Conservation (phyloP, 2,329 filamentous ascomycete genomes). For the Xylariomycetidae sp. region DNA sequence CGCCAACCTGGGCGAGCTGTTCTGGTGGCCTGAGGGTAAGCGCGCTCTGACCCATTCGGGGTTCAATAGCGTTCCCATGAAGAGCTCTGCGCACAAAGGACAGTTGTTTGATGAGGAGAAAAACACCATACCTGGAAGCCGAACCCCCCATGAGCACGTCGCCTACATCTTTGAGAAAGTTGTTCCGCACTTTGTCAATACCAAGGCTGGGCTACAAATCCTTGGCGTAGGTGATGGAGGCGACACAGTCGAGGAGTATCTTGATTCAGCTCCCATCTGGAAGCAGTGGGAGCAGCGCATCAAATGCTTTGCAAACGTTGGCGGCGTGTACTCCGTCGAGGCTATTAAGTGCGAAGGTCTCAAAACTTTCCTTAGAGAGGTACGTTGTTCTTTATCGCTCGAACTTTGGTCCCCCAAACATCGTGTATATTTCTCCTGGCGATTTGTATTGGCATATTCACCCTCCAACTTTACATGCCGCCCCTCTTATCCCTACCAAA, state of each 20-base stretch:
- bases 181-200: constrained; percentile 42
- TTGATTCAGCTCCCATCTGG: constrained; percentile 54
- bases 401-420: background rate
- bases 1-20: constrained; percentile 71
- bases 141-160: constrained; percentile 56
- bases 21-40: constrained; percentile 66
- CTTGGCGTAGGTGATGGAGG: constrained; percentile 67
- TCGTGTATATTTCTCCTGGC: background rate
- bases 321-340: constrained; percentile 36
- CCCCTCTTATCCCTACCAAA: too few species aligned
- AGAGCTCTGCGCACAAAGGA: constrained; percentile 56
- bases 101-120: constrained; percentile 45
- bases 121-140: constrained; percentile 62
- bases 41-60: constrained; percentile 54
- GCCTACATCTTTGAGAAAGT: constrained; percentile 62
- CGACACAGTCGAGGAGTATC: constrained; percentile 50
- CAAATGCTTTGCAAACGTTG: constrained; percentile 45
- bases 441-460: too few species aligned
- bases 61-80: constrained; percentile 56
- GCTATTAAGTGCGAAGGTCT: constrained; percentile 40
- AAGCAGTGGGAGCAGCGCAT: constrained; percentile 36
- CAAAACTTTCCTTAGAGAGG: constrained; percentile 46
- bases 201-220: constrained; percentile 58
- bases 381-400: constrained; percentile 24
- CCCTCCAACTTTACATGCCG: too few species aligned